Base-by-base conservation (phyloP, 345 rosid genomes). In the Barbarea vulgaris region DNA sequence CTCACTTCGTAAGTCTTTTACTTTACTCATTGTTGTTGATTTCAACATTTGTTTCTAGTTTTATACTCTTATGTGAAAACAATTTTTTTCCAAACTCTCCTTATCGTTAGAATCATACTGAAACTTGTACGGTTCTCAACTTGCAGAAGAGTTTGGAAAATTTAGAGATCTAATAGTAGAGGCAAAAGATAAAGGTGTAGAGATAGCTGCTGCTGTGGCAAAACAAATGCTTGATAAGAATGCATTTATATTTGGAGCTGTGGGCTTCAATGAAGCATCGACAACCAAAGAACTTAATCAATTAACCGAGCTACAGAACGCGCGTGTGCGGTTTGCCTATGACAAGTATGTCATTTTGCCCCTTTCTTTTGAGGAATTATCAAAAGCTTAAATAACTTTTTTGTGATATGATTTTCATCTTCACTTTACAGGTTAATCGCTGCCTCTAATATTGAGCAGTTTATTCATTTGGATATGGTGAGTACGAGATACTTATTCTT, bases 401-500 rank as follows among this genome's bases (percentile, higher is more conserved):
- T 64, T 63, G 24, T 74, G 46, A 64, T 28, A 71, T 57, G 51
- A 22, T 57, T 53, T 50, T 77, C 77, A 58, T 42, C 69, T 64
- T 75, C 21, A 62, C 41, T 47, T 76, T 48, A 57, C 83, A 90
- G 99, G 74, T 79, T 92, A 79, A 79, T 84, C 72, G 67, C 83
- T 7, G 78, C 84, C 36, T 73, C 91, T 25, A 70, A 70, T 61
- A 86, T 92, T n/a, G 85, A 87, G 56, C 70, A 83, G n/a, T 85
- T 87, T 69, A 84, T 92, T 76, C 90, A 84, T 75, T 64, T 89
- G 93, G 89, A 95, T 85, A 31, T 92, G 93, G 97, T 95, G 86
- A 79, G 86, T 72, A 42, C 7, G 39, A 42, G 65, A 67, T 24
- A 10, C 55, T 44, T 31, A 27, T 14, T 50, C 13, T 41, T 33